Percentiles rank a stretch among this genome's conserved stretches.
phyloP scores from a whole-genome alignment of 1,139 yeast species.

The Arxiozyma slooffiae region DNA sequence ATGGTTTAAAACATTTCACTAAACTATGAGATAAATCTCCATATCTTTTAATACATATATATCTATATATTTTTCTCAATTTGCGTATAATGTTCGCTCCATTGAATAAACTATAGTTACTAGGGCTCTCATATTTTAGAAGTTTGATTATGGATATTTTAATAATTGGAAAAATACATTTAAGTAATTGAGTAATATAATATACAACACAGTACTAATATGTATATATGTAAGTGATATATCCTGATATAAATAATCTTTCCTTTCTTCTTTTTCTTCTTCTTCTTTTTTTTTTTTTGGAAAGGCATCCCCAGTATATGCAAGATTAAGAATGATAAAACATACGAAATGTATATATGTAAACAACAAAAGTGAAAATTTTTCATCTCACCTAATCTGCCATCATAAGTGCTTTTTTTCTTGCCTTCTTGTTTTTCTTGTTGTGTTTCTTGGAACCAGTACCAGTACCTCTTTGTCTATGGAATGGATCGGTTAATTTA shows the following conservation, averaged over 20 bases:
- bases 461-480: slow-evolving; percentile 36
- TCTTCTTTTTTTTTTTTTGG: neutral
- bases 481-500: slow-evolving; percentile 62
- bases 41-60: neutral
- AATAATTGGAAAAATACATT: neutral
- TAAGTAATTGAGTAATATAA: neutral
- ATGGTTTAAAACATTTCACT: neutral
- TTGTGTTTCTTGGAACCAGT: slow-evolving; percentile 55
- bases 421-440: slow-evolving; percentile 53
- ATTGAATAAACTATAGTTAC: too few relatives aligned
- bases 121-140: neutral
- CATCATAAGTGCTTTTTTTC: slow-evolving; percentile 9
- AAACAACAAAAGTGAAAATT: neutral
- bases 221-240: neutral
- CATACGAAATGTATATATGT: neutral
- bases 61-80: too few relatives aligned
- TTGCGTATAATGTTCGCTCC: neutral
- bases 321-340: neutral
- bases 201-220: neutral
- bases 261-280: neutral
- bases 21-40: neutral
- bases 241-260: neutral
- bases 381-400: neutral
- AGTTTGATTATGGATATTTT: neutral
- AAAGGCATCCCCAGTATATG: neutral